Evolutionary conservation across 257 asterid genomes (phyloP).

Genomic region (Datura wrightii): DNA sequence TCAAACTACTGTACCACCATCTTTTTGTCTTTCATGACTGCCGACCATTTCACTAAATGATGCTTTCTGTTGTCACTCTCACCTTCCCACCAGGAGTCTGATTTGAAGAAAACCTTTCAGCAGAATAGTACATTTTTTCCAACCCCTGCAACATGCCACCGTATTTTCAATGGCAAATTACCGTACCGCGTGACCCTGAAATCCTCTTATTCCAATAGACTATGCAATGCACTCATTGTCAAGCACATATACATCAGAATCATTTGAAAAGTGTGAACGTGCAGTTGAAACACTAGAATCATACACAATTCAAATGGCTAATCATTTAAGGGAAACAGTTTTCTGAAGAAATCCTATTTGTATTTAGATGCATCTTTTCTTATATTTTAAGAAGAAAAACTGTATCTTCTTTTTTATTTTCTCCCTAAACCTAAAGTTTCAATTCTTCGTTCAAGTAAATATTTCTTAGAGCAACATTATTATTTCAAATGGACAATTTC

Average conservation of each 20-base stretch:
- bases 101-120: neutral
- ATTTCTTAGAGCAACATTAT: neutral
- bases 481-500: neutral
- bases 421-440: neutral
- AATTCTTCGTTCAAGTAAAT: neutral
- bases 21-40: neutral
- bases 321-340: neutral
- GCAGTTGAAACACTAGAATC: neutral
- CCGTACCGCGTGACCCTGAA: neutral
- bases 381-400: neutral
- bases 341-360: constrained; percentile 5
- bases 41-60: neutral
- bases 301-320: neutral
- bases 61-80: neutral
- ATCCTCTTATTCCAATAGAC: neutral
- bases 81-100: neutral
- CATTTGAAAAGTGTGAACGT: neutral
- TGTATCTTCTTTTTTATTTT: neutral
- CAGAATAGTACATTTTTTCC: neutral
- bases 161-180: neutral
- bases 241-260: neutral
- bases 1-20: neutral
- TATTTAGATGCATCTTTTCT: constrained; percentile 6
- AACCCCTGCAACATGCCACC: neutral
- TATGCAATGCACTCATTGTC: neutral